phyloP scores from a whole-genome alignment of 805 yeast genomes.

The Pichia cabralensis region DNA sequence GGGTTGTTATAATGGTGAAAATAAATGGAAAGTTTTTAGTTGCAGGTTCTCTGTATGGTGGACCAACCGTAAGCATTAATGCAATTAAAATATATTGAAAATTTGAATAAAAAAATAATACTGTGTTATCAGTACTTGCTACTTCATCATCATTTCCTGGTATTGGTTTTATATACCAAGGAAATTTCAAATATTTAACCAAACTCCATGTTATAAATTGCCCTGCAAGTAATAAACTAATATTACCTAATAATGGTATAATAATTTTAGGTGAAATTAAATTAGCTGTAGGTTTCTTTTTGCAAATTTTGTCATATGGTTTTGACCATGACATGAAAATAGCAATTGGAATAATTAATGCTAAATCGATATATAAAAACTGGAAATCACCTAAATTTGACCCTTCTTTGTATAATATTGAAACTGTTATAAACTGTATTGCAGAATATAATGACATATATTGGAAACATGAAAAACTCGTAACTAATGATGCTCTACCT shows the following conservation, averaged over 20 bases:
- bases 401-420: conserved; percentile 78
- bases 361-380: conserved; percentile 85
- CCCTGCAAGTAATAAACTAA: conserved; percentile 48
- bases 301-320: conserved; percentile 50
- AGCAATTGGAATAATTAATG: conserved; percentile 87
- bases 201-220: conserved; percentile 61
- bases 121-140: conserved; percentile 81
- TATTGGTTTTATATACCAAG: conserved; percentile 75
- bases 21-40: conserved; percentile 62
- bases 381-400: conserved; percentile 95
- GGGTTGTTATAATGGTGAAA: conserved; percentile 42
- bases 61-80: conserved; percentile 77
- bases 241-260: conserved; percentile 73
- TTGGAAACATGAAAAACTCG: conserved; percentile 94
- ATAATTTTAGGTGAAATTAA: conserved; percentile 82
- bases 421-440: conserved; percentile 84
- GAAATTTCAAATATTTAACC: conserved; percentile 34
- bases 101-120: conserved; percentile 68
- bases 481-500: conserved; percentile 90
- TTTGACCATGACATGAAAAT: conserved; percentile 96
- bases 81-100: conserved; percentile 86
- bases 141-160: conserved; percentile 80
- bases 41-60: conserved; percentile 82
- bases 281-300: conserved; percentile 88
- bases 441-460: conserved; percentile 97